Base-by-base conservation (phyloP, 2,329 filamentous ascomycete species). In the Nectriaceae sp. region DNA sequence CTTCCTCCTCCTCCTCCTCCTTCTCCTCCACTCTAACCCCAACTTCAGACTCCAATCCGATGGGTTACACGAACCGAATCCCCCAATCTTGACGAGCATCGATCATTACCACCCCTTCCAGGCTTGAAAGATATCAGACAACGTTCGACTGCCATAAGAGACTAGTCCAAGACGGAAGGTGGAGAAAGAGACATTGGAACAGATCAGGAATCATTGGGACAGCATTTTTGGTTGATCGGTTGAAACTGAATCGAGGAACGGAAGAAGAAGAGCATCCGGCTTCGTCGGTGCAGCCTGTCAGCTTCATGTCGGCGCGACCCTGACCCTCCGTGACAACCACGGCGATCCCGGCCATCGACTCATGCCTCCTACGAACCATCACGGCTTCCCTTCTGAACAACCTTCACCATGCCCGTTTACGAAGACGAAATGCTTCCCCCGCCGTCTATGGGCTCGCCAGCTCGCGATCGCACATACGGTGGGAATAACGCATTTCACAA, bases 401-500 rank as follows among this genome's bases (percentile, higher is more conserved):
- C 43, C 50, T 49, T 46, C 54, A 58, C 46, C 50, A 70, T 69
- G 67, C 53, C 64, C 45, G 53, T 57, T 50, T 57, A 57, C 40
- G 54, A 61, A 48, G 66, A 71, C 46, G 68, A 73, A 29, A 72
- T 71, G 62, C 63, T 75, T 21, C 71, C 73, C 26, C 70, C 74
- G 53, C 70, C 74, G 40, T 69, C 69, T 61, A 65, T 39, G 18
- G n/a, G 37, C 37, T 21, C 37, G 16, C 37, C 16, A 8, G 19
- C 10, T 21, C 52, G 40, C 55, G 57, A 63, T 49, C 70, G 71
- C 46, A 85, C 82, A 1, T 72, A 75, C 44, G 84, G 84, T 55
- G 83, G 84, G 49, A 87, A 87, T 63, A 77, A 80, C 52, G 85
- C 85, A 37, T 89, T 88, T 66, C 83, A 88, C 71, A 89, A 89